Base-by-base conservation (phyloP, 306 rosid genomes). In the Prunus mongolica region DNA sequence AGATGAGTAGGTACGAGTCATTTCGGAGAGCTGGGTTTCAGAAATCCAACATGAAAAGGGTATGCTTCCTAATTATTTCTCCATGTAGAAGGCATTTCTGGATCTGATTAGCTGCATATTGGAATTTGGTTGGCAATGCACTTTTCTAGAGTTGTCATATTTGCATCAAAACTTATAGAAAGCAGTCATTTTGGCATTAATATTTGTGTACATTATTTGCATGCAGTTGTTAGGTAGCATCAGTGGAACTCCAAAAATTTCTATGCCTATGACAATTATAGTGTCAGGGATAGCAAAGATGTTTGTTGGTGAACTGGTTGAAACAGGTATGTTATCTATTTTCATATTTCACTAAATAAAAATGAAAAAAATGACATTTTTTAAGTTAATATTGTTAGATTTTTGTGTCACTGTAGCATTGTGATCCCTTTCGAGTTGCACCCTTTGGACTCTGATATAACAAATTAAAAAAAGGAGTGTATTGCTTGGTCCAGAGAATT, bases 1-100 rank as follows among this genome's bases (percentile, higher is more conserved):
- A 96, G 80, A 92, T 96, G 98, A 95, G 96, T 69, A 82, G 99
- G 69, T 95, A 95, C 8, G 99, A 95, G 77, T 95, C 98, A 10
- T 92, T 92, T 60, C 86, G 99, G 28, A 88, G 97, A 80, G 96
- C 97, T 74, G 98, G 98, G 32, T 96, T 96, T 84, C 98, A 92
- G 87, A 96, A 82, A 80, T 83, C 98, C 69, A 92, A 86, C 82
- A 92, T 92, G 98, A 91, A 91, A 86, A 86, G 96, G 92, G 98
- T 92, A 81, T 66, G 78, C 6, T 67, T 66, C 11, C 12, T 76
- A 10, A 18, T 8, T n/a, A 12, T 58, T 41, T 16, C 54, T 3
- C 22, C 11, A 1, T 44, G 9, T 6, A 41, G 58, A 38, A 16
- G 45, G 27, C 34, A 67, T 11, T 66, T 41, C 12, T 67, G 16